These are phyloP conservation scores for Bromus sterilis DNA, from an alignment of 176 grass and related monocot genomes.

Conservation along the genomic window DNA sequence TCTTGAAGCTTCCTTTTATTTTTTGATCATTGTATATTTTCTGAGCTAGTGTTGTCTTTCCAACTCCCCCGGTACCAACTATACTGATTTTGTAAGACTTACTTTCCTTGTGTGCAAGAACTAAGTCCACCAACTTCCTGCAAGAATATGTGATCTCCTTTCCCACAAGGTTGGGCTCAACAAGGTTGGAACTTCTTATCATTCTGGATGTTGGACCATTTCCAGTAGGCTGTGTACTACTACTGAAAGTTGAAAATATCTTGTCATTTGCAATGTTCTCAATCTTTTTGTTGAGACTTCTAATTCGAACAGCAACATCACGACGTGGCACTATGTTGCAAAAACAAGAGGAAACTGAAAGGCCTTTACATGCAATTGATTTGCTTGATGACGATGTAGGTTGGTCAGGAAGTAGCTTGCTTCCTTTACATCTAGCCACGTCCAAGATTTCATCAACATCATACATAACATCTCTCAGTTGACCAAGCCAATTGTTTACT, in stretches of 20 bases:
- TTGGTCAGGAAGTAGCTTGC: not conserved
- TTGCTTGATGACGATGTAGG: not conserved
- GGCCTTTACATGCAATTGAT: not conserved
- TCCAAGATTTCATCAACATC: conserved; percentile 42
- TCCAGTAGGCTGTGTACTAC: not conserved
- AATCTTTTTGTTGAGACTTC: not conserved
- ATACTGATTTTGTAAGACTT: not conserved
- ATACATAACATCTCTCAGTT: conserved; percentile 31
- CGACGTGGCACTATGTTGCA: not conserved
- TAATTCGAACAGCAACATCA: not conserved
- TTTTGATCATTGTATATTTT: not conserved
- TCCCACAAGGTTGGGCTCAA: conserved; percentile 24
- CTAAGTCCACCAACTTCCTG: not conserved
- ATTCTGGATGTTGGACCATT: not conserved
- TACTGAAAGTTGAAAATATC: not conserved
- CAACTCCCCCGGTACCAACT: not conserved
- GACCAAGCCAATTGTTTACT: conserved; percentile 15
- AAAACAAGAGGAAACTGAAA: not conserved
- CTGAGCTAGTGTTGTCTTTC: not conserved
- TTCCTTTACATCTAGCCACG: not conserved
- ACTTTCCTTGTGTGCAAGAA: not conserved
- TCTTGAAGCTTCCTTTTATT: no score
- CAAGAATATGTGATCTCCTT: not conserved
- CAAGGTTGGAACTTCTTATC: not conserved
- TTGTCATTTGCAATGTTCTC: not conserved